phyloP scores from a whole-genome alignment of 345 rosid species.

The Trapa bicornis region DNA sequence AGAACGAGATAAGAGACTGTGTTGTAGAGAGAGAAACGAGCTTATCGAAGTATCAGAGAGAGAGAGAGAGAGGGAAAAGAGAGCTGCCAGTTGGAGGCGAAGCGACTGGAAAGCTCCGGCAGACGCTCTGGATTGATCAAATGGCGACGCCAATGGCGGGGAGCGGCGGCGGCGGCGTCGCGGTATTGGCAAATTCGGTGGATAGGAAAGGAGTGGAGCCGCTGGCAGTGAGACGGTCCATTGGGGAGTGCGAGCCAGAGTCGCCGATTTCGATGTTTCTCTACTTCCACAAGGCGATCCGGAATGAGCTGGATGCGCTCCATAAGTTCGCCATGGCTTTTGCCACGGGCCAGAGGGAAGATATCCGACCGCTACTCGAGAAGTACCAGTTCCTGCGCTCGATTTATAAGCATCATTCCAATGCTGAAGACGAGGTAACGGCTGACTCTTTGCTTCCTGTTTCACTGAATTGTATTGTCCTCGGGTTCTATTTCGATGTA shows the following conservation, averaged over 20 bases:
- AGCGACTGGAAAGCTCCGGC: not conserved
- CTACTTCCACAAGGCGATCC: constrained; percentile 72
- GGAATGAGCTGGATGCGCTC: constrained; percentile 74
- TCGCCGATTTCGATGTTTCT: constrained; percentile 74
- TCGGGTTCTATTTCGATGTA: not conserved
- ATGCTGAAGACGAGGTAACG: constrained; percentile 82
- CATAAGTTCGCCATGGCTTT: constrained; percentile 58
- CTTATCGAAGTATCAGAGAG: constrained; percentile 5
- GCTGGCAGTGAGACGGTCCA: constrained; percentile 3
- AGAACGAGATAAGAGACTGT: constrained; percentile 3
- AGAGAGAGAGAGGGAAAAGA: not conserved
- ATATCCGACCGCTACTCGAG: constrained; percentile 35
- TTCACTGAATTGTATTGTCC: not conserved
- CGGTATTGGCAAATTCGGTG: constrained; percentile 21
- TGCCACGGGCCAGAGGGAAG: constrained; percentile 53
- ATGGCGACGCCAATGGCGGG: constrained; percentile 78
- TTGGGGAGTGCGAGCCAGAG: constrained; percentile 26
- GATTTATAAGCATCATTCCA: constrained; percentile 66
- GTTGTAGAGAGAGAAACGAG: constrained; percentile 2
- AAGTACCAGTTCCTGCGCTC: constrained; percentile 62
- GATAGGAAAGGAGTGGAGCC: constrained; percentile 9
- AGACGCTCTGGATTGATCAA: not conserved
- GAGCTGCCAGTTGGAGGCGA: not conserved
- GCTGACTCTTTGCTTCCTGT: not conserved
- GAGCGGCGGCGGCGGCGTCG: constrained; percentile 32